These are phyloP conservation scores for Penicillium sp. DNA, from an alignment of 2,329 filamentous ascomycete species.

Conservation along the genomic window DNA sequence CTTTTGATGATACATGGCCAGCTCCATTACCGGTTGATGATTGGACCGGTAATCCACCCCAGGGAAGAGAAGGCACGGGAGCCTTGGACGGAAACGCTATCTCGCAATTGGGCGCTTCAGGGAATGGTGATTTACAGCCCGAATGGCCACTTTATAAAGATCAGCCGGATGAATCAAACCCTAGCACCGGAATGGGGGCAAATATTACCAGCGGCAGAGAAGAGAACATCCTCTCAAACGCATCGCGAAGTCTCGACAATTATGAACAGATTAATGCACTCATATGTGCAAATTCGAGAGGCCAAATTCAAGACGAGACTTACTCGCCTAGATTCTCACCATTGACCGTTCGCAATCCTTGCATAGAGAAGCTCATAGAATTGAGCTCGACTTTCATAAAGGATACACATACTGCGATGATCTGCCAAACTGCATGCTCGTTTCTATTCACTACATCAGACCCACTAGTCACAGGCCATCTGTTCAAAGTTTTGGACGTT, in stretches of 20 bases:
- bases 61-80: not conserved
- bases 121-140: too few relatives aligned
- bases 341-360: too few relatives aligned
- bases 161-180: not conserved
- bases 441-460: not conserved
- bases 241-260: not conserved
- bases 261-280: too few relatives aligned
- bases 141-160: not conserved
- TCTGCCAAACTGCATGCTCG: not conserved
- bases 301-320: too few relatives aligned
- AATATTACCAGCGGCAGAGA: not conserved
- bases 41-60: not conserved
- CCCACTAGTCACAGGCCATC: not conserved
- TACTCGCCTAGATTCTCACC: too few relatives aligned
- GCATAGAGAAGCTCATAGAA: too few relatives aligned
- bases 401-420: not conserved
- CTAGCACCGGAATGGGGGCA: not conserved
- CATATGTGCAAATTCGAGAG: too few relatives aligned
- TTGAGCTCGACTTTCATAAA: not conserved
- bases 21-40: not conserved
- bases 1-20: not conserved
- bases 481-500: not conserved
- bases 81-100: not conserved
- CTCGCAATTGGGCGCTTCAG: not conserved
- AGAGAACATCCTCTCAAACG: not conserved